These are phyloP conservation scores for Ceratocystis destructans DNA, from an alignment of 2,329 filamentous ascomycete species.

Conservation along the genomic window DNA sequence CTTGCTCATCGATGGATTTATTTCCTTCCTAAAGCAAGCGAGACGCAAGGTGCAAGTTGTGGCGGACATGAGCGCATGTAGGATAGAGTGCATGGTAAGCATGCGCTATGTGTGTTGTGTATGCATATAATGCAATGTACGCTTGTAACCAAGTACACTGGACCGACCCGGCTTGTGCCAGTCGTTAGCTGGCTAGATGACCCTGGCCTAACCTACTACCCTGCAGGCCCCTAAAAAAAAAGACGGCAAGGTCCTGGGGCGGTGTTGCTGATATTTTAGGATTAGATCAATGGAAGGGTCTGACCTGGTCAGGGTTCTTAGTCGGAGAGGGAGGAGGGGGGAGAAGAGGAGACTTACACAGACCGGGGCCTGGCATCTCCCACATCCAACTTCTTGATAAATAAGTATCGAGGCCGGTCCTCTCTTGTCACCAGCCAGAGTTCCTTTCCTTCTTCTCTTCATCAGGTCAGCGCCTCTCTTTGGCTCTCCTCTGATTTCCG, in stretches of 20 bases:
- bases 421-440: neutral
- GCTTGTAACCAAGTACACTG: neutral
- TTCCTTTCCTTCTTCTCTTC: conserved; percentile 4
- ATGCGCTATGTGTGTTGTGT: no score
- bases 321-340: neutral
- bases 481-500: conserved; percentile 3
- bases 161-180: no score
- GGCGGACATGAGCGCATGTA: neutral
- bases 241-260: neutral
- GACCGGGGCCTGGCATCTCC: neutral
- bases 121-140: neutral
- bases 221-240: neutral
- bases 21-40: conserved; percentile 4
- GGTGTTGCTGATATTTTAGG: conserved; percentile 1
- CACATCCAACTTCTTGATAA: neutral
- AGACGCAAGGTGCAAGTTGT: conserved; percentile 5
- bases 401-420: conserved; percentile 3
- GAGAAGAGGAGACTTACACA: neutral
- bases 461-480: conserved; percentile 8
- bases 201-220: no score
- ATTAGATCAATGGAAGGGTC: neutral
- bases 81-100: no score
- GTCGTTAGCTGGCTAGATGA: no score
- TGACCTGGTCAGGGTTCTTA: neutral
- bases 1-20: neutral